These are phyloP conservation scores for Wickerhamomyces strasburgensis DNA, from an alignment of 805 yeast genomes.

Conservation along the genomic window DNA sequence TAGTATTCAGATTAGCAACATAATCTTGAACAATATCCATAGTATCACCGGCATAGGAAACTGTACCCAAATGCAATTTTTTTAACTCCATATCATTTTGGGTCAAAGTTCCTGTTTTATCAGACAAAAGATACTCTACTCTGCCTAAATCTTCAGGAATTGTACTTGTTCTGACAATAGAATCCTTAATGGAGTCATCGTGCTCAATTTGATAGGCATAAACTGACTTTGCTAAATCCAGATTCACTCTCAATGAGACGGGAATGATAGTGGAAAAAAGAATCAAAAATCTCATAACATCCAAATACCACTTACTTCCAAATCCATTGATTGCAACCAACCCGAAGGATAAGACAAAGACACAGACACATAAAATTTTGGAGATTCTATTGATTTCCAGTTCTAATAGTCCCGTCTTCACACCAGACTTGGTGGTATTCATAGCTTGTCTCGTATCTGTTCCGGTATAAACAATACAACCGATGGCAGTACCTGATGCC, in stretches of 20 bases:
- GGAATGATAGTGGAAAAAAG: slow-evolving; percentile 94
- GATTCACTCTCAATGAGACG: slow-evolving; percentile 87
- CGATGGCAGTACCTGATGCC: slow-evolving; percentile 90
- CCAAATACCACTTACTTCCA: slow-evolving; percentile 76
- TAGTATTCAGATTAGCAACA: slow-evolving; percentile 32
- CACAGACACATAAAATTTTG: slow-evolving; percentile 83
- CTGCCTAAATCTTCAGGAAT: slow-evolving; percentile 98
- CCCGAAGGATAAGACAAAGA: slow-evolving; percentile 67
- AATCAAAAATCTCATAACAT: slow-evolving; percentile 84
- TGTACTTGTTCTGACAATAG: slow-evolving; percentile 94
- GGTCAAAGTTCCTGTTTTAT: slow-evolving; percentile 95
- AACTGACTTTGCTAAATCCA: slow-evolving; percentile 93
- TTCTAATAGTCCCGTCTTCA: slow-evolving; percentile 85
- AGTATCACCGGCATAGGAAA: slow-evolving; percentile 87
- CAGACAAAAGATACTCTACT: slow-evolving; percentile 85
- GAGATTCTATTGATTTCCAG: slow-evolving; percentile 85
- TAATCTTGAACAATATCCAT: slow-evolving; percentile 82
- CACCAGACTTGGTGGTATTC: slow-evolving; percentile 85
- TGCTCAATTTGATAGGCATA: slow-evolving; percentile 94
- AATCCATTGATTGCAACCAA: slow-evolving; percentile 82
- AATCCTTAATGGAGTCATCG: slow-evolving; percentile 72
- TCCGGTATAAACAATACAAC: slow-evolving; percentile 88
- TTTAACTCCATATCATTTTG: slow-evolving; percentile 98
- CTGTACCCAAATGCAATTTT: slow-evolving; percentile 87
- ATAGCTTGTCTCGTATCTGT: slow-evolving; percentile 88